A percentile compares a stretch with the other conserved stretches of the same genome.
Conservation (phyloP, 140 eudicot species). For the Stevia rebaudiana region DNA sequence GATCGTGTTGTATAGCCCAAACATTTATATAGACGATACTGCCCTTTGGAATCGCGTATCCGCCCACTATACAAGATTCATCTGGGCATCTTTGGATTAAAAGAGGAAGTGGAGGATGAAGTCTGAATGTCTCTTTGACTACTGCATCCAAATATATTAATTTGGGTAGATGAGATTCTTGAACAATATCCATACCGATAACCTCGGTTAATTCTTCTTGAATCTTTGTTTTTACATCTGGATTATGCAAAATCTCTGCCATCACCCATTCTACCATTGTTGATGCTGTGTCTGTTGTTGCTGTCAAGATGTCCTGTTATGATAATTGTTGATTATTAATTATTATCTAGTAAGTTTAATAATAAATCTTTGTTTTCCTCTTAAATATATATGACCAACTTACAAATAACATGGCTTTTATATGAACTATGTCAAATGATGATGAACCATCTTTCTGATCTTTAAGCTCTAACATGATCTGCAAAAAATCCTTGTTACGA, state of each 20-base stretch:
- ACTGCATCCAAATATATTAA: slow-evolving; percentile 45
- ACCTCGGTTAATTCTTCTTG: slow-evolving; percentile 38
- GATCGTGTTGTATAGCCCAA: slow-evolving; percentile 57
- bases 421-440: slow-evolving; percentile 27
- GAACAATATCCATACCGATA: slow-evolving; percentile 31
- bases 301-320: slow-evolving; percentile 37
- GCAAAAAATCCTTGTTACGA: slow-evolving; percentile 40
- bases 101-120: slow-evolving; percentile 46
- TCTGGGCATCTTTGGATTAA: slow-evolving; percentile 38
- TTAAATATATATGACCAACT: not conserved
- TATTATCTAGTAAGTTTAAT: not conserved
- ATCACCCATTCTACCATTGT: slow-evolving; percentile 47
- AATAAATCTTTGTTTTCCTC: not conserved
- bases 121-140: slow-evolving; percentile 41
- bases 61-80: slow-evolving; percentile 32
- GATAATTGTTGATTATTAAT: not conserved
- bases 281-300: slow-evolving; percentile 43
- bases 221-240: slow-evolving; percentile 24
- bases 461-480: slow-evolving; percentile 38
- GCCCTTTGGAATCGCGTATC: slow-evolving; percentile 45
- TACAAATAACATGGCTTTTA: slow-evolving; percentile 47
- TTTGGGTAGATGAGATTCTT: slow-evolving; percentile 35
- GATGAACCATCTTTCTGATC: slow-evolving; percentile 32
- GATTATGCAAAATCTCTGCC: slow-evolving; percentile 38
- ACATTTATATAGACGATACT: slow-evolving; percentile 34